phyloP scores from a whole-genome alignment of 345 rosid species.

The Salix arbutifolia region DNA sequence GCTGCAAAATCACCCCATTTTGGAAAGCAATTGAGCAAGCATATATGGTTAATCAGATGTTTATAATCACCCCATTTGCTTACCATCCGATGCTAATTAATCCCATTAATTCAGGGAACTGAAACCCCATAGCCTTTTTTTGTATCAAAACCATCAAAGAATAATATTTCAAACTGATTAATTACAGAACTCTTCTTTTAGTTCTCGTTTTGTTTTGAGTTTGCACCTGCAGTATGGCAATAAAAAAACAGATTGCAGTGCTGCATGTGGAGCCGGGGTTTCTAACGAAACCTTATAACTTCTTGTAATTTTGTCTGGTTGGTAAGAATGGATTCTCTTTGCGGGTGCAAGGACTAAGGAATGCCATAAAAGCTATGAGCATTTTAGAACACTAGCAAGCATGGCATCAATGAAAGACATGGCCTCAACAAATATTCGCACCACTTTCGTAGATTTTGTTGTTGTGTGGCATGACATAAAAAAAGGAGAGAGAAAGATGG shows the following conservation, averaged over 20 bases:
- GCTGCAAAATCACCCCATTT: neutral
- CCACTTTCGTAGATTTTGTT: neutral
- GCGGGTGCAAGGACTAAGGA: neutral
- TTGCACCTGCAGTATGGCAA: too few relatives aligned
- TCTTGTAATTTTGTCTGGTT: neutral
- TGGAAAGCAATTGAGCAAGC: neutral
- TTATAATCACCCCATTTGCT: neutral
- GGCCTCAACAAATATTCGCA: neutral
- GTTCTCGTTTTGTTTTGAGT: too few relatives aligned
- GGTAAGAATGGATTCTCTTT: neutral
- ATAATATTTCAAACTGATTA: too few relatives aligned
- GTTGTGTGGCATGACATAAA: neutral
- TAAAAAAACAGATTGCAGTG: too few relatives aligned
- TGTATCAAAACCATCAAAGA: too few relatives aligned
- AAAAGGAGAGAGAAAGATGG: slow-evolving; percentile 7
- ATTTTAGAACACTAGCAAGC: too few relatives aligned
- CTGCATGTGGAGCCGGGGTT: too few relatives aligned
- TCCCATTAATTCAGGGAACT: too few relatives aligned
- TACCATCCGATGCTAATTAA: neutral
- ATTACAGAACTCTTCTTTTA: too few relatives aligned
- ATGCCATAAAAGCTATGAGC: too few relatives aligned
- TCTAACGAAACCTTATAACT: neutral
- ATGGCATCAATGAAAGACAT: too few relatives aligned
- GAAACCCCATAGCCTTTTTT: too few relatives aligned
- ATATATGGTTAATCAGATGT: neutral